Base-by-base conservation (phyloP, 768 basidiomycete genomes). In the Mycena pura region DNA sequence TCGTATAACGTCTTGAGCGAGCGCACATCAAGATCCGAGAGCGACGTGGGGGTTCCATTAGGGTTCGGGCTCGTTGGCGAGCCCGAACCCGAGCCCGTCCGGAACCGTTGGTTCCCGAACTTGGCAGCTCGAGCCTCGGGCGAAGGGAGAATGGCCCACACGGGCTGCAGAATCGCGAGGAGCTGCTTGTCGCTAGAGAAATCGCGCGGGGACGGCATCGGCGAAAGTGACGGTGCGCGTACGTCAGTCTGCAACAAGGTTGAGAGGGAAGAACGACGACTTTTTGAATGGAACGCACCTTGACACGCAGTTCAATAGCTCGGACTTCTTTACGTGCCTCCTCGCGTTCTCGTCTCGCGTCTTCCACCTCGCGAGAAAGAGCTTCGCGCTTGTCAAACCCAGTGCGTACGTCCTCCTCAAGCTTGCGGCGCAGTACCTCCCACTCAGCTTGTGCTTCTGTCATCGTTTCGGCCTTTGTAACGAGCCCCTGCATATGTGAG, bases 61-160 rank as follows among this genome's bases (percentile, higher is more conserved):
- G n/a, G 69, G 45, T 73, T 68, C n/a, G 70, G 74, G 61, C 71
- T 79, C 45, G 68, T 76, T 29, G 71, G 76, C 1, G 82, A 81
- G 1, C 83, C 82, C 13, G 71, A 55, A 21, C 56, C 60, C 1
- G 82, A 81, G 40, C 78, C 82, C 34, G 79, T 76, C 60, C 82
- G 85, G 76, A 82, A 84, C 55, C 82, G 81, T 46, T 74, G 79
- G 56, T 72, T 69, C 39, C 73, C 76, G 64, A 90, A 83, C 68
- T 86, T 90, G 48, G 86, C 76, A 1, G 86, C 88, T 27, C 96
- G 90, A 13, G 88, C 84, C 74, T 95, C 92, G 10, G 92, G 87
- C 2, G 93, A 91, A 11, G 95, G 95, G 0, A 98, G 84, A 38
- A 90, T 80, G 5, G 82, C 75, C 94, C 95, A 99, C 22, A 96